Base-by-base conservation (phyloP, 768 basidiomycete genomes). In the Auricularia sp. region DNA sequence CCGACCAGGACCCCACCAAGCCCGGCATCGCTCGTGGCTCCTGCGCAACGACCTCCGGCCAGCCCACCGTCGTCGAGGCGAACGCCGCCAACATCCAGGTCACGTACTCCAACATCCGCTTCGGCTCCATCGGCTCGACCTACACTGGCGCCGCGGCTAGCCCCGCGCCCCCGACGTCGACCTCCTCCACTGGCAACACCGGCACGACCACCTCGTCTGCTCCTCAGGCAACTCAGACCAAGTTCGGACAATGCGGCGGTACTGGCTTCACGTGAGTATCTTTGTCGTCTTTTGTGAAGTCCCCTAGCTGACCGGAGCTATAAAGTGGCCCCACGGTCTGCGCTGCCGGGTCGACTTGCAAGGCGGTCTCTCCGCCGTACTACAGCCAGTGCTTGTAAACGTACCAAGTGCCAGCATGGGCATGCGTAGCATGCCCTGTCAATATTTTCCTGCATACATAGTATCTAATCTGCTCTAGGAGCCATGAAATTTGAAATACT, bases 101-200 rank as follows among this genome's bases (percentile, higher is more conserved):
- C 72, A 77, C 74, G 64, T 84, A 71, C 78, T 83, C 81, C 34
- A 83, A 84, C 78, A 84, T 83, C 76, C 77, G 74, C 71, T 80
- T 78, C 70, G 82, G 81, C 64, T 73, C 75, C 71, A 78, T 83
- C 69, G 79, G 78, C 65, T 78, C 80, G 35, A 82, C 81, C 62
- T 81, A 70, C 69, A 69, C 66, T 53, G 63, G 39, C 39, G 39
- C 39, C 39, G 39, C 39, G 8, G 39, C 39, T 14, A 42, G 12
- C 39, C 39, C 39, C 3, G 39, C 39, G 3, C 53, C 65, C 35
- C 61, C 66, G 61, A 65, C 68, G 39, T 60, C 68, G 21, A 34
- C 64, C 33, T 64, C 63, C 35, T 62, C 62, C 10, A n/a, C 36
- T 23, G 21, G 35, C 62, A 23, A 36, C n/a, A n/a, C 14, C 29